Percentiles rank a stretch among this genome's conserved stretches.
These are phyloP conservation scores for Xylariaceae sp. DNA, from an alignment of 2,329 filamentous ascomycete species.

Conservation along the genomic window DNA sequence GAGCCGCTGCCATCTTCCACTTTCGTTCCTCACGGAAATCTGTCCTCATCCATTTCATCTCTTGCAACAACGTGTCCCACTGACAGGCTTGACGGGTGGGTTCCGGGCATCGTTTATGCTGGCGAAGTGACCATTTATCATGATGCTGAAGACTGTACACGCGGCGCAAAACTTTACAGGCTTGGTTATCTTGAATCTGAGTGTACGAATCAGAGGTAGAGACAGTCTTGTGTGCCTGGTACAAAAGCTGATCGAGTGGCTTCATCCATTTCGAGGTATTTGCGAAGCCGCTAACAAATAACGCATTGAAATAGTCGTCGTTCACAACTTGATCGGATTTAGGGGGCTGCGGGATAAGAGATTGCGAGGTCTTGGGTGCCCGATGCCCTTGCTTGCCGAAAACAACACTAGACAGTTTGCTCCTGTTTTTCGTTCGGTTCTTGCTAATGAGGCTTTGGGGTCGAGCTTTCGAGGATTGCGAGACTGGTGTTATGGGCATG, in stretches of 20 bases:
- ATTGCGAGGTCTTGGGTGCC: constrained; percentile 41
- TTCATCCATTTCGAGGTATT: constrained; percentile 57
- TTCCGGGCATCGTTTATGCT: constrained; percentile 80
- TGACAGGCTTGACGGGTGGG: constrained; percentile 73
- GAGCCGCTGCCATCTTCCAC: constrained; percentile 82
- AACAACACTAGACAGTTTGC: constrained; percentile 69
- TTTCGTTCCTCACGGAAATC: constrained; percentile 93
- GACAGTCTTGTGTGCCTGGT: constrained; percentile 83
- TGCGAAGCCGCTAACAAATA: constrained; percentile 57
- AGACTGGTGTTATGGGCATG: constrained; percentile 27
- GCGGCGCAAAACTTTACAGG: constrained; percentile 77
- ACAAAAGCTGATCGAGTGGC: constrained; percentile 66
- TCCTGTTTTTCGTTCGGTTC: constrained; percentile 56
- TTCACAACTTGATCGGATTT: constrained; percentile 43
- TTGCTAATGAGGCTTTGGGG: constrained; percentile 39
- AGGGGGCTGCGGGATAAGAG: constrained; percentile 36
- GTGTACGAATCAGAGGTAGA: constrained; percentile 81
- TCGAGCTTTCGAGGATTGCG: constrained; percentile 25
- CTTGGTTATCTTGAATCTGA: constrained; percentile 79
- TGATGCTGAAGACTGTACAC: constrained; percentile 89
- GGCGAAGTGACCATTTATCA: constrained; percentile 88
- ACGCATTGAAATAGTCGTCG: constrained; percentile 62
- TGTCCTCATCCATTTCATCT: constrained; percentile 97
- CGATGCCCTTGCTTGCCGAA: constrained; percentile 65
- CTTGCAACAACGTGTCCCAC: constrained; percentile 80